A percentile compares a stretch with the other conserved stretches of the same genome.
phyloP scores from a whole-genome alignment of 2,329 filamentous ascomycete genomes.

The Claviceps paspali region DNA sequence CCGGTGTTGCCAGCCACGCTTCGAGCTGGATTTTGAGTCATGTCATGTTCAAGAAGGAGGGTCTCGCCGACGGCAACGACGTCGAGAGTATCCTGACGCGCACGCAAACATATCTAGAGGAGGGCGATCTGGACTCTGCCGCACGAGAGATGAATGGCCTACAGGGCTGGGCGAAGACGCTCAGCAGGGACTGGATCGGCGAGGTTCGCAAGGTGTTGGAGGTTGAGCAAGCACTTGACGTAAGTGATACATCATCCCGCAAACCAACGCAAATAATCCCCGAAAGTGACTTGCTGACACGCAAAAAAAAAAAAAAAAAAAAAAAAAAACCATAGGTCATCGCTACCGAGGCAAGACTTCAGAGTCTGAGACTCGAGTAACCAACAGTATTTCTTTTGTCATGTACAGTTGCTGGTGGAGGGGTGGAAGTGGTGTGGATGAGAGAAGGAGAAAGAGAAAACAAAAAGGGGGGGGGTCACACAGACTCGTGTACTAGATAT shows the following conservation, averaged over 20 bases:
- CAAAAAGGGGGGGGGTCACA: slow-evolving; percentile 13
- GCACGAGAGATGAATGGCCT: slow-evolving; percentile 91
- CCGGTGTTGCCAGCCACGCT: slow-evolving; percentile 86
- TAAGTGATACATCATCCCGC: slow-evolving; percentile 31
- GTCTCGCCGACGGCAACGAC: slow-evolving; percentile 67
- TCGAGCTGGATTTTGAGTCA: slow-evolving; percentile 83
- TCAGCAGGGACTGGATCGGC: slow-evolving; percentile 84
- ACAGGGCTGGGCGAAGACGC: slow-evolving; percentile 84
- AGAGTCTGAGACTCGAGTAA: slow-evolving; percentile 74
- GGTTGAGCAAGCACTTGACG: slow-evolving; percentile 90
- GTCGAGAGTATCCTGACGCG: slow-evolving; percentile 87
- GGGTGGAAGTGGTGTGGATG: slow-evolving; percentile 8
- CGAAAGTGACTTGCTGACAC: not conserved
- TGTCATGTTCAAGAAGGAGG: slow-evolving; percentile 90
- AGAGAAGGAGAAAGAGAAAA: too few relatives aligned
- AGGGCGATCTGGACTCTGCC: slow-evolving; percentile 81
- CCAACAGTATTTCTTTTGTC: slow-evolving; percentile 16
- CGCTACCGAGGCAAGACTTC: slow-evolving; percentile 74
- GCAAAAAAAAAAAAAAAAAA: too few relatives aligned
- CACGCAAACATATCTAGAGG: slow-evolving; percentile 80
- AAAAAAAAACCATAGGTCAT: too few relatives aligned
- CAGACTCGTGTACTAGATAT: slow-evolving; percentile 21
- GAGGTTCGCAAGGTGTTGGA: slow-evolving; percentile 88
- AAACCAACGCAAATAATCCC: not conserved
- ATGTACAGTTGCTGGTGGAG: slow-evolving; percentile 19